These are phyloP conservation scores for Rhododendron ovatum DNA, from an alignment of 148 eudicot genomes.

Conservation along the genomic window DNA sequence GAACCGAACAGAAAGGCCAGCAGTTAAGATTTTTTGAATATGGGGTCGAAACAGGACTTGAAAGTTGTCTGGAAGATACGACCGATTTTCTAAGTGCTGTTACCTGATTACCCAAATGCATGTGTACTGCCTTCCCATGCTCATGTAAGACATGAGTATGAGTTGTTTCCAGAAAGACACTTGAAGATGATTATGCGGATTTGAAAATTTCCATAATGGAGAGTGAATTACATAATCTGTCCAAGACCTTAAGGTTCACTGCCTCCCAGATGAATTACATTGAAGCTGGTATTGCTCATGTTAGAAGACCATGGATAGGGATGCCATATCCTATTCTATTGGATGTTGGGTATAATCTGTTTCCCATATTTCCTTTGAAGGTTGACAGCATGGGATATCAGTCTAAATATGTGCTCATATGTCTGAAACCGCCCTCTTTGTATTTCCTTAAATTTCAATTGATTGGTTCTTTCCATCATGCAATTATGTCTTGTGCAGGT, in stretches of 20 bases:
- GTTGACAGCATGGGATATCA: not conserved
- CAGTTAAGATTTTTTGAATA: not conserved
- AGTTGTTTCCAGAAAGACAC: not conserved
- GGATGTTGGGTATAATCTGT: not conserved
- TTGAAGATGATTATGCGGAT: not conserved
- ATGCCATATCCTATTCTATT: not conserved
- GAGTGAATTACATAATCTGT: not conserved
- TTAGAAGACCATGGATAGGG: not conserved
- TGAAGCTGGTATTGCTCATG: not conserved
- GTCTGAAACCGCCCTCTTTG: not conserved
- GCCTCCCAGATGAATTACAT: not conserved
- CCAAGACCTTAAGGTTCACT: not conserved
- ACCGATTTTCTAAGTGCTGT: not conserved
- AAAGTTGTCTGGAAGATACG: not conserved
- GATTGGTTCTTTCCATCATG: not conserved
- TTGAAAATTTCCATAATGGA: not conserved
- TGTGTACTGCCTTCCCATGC: not conserved
- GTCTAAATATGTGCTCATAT: not conserved
- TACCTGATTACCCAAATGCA: not conserved
- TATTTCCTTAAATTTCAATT: not conserved
- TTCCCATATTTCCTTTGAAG: not conserved
- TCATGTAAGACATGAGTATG: not conserved
- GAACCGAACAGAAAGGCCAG: not conserved
- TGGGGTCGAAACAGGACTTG: not conserved
- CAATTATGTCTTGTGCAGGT: constrained; percentile 42